Evolutionary conservation across 2,329 filamentous ascomycete species (phyloP).

Genomic region (Fusarium citri): DNA sequence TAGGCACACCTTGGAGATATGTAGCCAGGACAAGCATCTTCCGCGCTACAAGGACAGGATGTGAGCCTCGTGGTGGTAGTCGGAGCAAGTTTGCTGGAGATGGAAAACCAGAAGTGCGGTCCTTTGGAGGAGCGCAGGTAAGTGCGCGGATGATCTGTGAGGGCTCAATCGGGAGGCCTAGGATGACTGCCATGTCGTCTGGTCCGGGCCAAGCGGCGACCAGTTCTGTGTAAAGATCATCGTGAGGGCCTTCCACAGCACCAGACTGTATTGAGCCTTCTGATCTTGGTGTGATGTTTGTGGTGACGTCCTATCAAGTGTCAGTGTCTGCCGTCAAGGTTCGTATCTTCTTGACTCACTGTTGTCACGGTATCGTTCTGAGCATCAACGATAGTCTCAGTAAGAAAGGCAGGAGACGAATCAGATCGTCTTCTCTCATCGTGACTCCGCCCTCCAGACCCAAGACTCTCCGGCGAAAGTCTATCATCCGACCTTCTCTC

Average conservation of each 20-base stretch:
- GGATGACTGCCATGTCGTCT: slow-evolving; percentile 54
- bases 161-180: slow-evolving; percentile 45
- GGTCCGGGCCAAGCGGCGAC: slow-evolving; percentile 53
- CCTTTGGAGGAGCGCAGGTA: slow-evolving; percentile 47
- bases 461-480: background rate
- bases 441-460: background rate
- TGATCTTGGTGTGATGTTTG: background rate
- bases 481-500: background rate
- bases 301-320: background rate
- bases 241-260: background rate
- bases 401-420: background rate
- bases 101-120: background rate
- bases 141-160: slow-evolving; percentile 52
- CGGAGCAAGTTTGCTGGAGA: slow-evolving; percentile 49
- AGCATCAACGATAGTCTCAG: background rate
- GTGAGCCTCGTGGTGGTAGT: slow-evolving; percentile 38
- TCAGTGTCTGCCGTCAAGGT: background rate
- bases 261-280: background rate
- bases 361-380: accelerated
- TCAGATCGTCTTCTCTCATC: background rate
- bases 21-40: slow-evolving; percentile 54
- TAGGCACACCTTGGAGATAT: slow-evolving; percentile 51
- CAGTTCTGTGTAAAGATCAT: slow-evolving; percentile 49
- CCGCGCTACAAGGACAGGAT: slow-evolving; percentile 57
- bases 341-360: background rate